Evolutionary conservation across 345 rosid species (phyloP).

Genomic region (Citrus glauca): DNA sequence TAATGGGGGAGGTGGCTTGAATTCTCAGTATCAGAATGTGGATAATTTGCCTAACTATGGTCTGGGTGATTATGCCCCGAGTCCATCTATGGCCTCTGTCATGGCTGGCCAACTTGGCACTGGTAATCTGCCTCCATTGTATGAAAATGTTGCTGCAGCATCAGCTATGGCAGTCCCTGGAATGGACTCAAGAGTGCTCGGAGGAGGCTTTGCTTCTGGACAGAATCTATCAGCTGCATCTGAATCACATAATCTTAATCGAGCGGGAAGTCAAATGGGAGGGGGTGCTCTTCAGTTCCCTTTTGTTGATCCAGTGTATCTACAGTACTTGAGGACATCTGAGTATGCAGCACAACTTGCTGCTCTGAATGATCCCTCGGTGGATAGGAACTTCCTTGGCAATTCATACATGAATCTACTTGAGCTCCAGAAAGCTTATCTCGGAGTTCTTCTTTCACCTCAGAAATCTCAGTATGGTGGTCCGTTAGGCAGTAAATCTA

Average conservation of each 20-base stretch:
- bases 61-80: conserved; percentile 44
- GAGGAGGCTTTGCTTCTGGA: conserved; percentile 52
- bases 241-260: conserved; percentile 42
- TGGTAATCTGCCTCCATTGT: conserved; percentile 54
- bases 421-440: conserved; percentile 65
- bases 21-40: conserved; percentile 49
- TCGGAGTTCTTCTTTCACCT: conserved; percentile 42
- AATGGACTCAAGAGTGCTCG: conserved; percentile 61
- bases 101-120: conserved; percentile 64
- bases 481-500: conserved; percentile 48
- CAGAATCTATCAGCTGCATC: conserved; percentile 37
- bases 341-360: conserved; percentile 49
- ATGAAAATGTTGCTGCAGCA: conserved; percentile 68
- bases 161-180: conserved; percentile 54
- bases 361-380: conserved; percentile 43
- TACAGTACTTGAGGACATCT: conserved; percentile 52
- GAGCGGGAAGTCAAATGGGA: conserved; percentile 41
- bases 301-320: conserved; percentile 57
- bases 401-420: conserved; percentile 54
- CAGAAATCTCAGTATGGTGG: conserved; percentile 59
- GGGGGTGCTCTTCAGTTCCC: conserved; percentile 54
- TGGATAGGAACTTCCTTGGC: conserved; percentile 50
- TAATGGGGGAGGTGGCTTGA: conserved; percentile 45
- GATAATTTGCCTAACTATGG: conserved; percentile 47
- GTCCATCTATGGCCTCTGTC: conserved; percentile 57